A percentile compares a stretch with the other conserved stretches of the same genome.
phyloP scores from a whole-genome alignment of 2,329 filamentous ascomycete species.

The Colletotrichum lini region DNA sequence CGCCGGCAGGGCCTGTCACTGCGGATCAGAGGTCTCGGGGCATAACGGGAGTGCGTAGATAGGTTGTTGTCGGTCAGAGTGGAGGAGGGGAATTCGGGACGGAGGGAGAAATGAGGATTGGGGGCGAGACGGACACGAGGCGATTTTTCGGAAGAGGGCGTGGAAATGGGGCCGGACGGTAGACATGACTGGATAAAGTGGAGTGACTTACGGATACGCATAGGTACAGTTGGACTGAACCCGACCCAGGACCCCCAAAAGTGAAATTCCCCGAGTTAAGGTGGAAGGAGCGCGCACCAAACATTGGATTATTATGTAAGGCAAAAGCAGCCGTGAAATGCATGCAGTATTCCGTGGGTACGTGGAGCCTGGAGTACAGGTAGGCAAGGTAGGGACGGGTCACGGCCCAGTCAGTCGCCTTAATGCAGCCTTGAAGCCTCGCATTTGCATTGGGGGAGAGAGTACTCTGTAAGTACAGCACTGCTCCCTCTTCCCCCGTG shows the following conservation, averaged over 20 bases:
- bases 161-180: conserved; percentile 29
- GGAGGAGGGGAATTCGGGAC: conserved; percentile 24
- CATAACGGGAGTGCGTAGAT: conserved; percentile 6
- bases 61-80: not conserved
- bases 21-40: conserved; percentile 10
- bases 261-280: conserved; percentile 31
- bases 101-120: conserved; percentile 33
- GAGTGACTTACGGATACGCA: conserved; percentile 1
- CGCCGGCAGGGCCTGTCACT: not conserved
- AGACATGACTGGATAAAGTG: conserved; percentile 35
- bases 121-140: conserved; percentile 39
- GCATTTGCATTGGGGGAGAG: not conserved
- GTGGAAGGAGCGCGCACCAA: not conserved
- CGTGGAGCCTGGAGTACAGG: too few species aligned
- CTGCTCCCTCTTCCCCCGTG: conserved; percentile 23
- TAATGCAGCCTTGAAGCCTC: conserved; percentile 39
- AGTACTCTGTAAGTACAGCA: too few species aligned
- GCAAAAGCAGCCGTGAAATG: not conserved
- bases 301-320: conserved; percentile 13
- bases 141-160: conserved; percentile 40
- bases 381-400: too few species aligned
- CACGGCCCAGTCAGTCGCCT: conserved; percentile 17
- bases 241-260: conserved; percentile 39
- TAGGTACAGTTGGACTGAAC: not conserved
- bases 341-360: too few species aligned